Conservation (phyloP, 176 grass and related monocot species). For the Oryza officinalis region DNA sequence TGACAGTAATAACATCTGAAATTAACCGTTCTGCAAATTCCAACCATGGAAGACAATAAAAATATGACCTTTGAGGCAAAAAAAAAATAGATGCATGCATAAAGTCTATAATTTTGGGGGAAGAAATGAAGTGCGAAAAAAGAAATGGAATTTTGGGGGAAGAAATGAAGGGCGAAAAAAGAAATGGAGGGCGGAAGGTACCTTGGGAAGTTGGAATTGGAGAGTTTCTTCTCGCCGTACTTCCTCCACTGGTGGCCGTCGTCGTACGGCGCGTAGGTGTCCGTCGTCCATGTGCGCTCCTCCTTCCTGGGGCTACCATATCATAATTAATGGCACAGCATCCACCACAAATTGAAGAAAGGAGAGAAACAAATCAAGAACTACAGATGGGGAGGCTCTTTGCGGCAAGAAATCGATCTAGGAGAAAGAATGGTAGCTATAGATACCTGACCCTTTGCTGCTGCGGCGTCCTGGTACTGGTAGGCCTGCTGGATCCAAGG, state of each 20-base stretch:
- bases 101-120: too few species aligned
- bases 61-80: not conserved
- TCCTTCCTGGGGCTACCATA: constrained; percentile 41
- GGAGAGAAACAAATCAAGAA: not conserved
- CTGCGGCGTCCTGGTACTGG: constrained; percentile 30
- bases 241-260: constrained; percentile 95
- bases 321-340: not conserved
- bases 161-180: too few species aligned
- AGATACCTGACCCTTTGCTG: constrained; percentile 45
- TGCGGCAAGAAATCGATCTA: not conserved
- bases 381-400: not conserved
- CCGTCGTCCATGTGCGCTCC: constrained; percentile 43
- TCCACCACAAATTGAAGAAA: not conserved
- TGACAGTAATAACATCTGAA: not conserved
- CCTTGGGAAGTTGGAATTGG: too few species aligned
- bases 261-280: constrained; percentile 58
- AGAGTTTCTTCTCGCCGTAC: constrained; percentile 96
- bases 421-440: not conserved
- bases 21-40: not conserved
- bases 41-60: not conserved
- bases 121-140: not conserved
- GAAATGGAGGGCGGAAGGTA: too few species aligned
- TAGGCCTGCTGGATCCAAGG: constrained; percentile 25
- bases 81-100: not conserved
- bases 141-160: too few species aligned